Conservation (phyloP, 495 filamentous ascomycete species). For the Penicillium coprophilum region DNA sequence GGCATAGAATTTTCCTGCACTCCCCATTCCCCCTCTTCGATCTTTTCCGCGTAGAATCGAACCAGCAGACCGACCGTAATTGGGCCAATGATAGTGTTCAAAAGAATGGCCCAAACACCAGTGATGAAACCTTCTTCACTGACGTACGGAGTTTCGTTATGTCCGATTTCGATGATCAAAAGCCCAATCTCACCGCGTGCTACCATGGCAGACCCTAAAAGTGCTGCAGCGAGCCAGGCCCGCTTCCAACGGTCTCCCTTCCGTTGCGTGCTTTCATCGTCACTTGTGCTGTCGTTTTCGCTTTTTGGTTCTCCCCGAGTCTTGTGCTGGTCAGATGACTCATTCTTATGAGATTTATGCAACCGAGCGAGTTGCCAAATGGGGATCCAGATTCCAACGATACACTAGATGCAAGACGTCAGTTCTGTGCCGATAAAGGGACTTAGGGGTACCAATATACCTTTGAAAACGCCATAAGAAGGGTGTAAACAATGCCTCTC, state of each 20-base stretch:
- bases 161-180: slow-evolving; percentile 66
- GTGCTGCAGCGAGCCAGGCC: slow-evolving; percentile 49
- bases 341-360: slow-evolving; percentile 1
- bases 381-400: slow-evolving; percentile 36
- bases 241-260: slow-evolving; percentile 10
- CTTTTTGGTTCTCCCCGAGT: neutral
- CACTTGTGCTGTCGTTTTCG: neutral
- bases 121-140: slow-evolving; percentile 55
- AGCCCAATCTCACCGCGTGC: slow-evolving; percentile 78
- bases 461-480: slow-evolving; percentile 68
- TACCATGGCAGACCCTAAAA: slow-evolving; percentile 64
- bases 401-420: slow-evolving; percentile 17
- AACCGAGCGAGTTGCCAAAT: slow-evolving; percentile 19
- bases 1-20: slow-evolving; percentile 12
- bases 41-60: slow-evolving; percentile 23
- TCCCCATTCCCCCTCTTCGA: slow-evolving; percentile 33
- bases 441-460: slow-evolving; percentile 18
- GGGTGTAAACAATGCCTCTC: slow-evolving; percentile 65
- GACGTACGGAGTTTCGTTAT: slow-evolving; percentile 39
- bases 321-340: neutral
- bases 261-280: neutral
- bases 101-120: slow-evolving; percentile 68
- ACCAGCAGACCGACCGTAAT: slow-evolving; percentile 62
- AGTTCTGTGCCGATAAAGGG: neutral
- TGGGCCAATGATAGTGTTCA: slow-evolving; percentile 74